Evolutionary conservation across 2,329 filamentous ascomycete species (phyloP).

Genomic region (Apiospora saccharicola): DNA sequence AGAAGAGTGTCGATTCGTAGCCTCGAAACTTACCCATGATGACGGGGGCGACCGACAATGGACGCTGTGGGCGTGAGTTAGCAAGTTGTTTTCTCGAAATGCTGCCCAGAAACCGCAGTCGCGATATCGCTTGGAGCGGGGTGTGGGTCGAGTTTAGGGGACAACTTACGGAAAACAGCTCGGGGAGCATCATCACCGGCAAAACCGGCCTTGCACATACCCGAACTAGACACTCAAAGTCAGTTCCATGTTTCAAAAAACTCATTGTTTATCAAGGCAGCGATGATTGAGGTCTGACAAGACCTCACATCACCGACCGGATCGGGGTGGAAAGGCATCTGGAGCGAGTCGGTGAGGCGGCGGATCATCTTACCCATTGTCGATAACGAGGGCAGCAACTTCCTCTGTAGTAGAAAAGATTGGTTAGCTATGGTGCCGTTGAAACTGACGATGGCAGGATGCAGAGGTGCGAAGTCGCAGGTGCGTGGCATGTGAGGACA

Average conservation of each 20-base stretch:
- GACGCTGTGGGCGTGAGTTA: constrained; percentile 72
- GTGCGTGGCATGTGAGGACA: constrained; percentile 37
- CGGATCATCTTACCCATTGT: constrained; percentile 95
- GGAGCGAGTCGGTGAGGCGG: constrained; percentile 45
- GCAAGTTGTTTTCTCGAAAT: constrained; percentile 34
- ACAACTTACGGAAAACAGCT: constrained; percentile 98
- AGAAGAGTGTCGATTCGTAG: not conserved
- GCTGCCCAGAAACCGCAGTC: constrained; percentile 30
- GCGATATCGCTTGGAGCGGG: constrained; percentile 45
- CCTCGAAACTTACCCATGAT: constrained; percentile 86
- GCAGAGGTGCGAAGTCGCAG: constrained; percentile 29
- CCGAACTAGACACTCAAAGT: constrained; percentile 74
- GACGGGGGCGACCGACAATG: constrained; percentile 99
- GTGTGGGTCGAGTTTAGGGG: constrained; percentile 40
- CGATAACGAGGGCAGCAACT: constrained; percentile 99
- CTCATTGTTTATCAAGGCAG: not conserved
- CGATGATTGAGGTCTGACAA: constrained; percentile 11
- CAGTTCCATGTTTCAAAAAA: constrained; percentile 32
- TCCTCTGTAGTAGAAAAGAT: constrained; percentile 76
- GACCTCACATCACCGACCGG: not conserved
- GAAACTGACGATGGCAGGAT: not conserved
- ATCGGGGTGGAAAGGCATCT: not conserved
- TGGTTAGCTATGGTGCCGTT: constrained; percentile 48
- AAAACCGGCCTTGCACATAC: constrained; percentile 99
- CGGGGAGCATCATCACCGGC: constrained; percentile 99